Evolutionary conservation across 805 yeast genomes (phyloP).

Genomic region (Brettanomyces naardenensis): DNA sequence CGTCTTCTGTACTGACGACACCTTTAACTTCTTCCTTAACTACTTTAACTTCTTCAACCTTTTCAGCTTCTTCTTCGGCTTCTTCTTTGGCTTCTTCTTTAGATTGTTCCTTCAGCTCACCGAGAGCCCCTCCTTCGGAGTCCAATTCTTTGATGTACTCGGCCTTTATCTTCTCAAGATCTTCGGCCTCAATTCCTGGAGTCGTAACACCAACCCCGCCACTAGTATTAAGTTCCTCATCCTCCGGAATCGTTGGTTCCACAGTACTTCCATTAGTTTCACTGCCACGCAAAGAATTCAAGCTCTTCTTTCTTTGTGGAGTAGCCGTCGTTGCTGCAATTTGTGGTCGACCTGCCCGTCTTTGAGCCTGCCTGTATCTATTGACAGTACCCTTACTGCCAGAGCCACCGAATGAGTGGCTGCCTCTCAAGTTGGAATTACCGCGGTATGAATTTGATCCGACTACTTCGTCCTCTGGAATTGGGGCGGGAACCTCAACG

Average conservation of each 20-base stretch:
- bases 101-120: not conserved
- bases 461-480: conserved; percentile 1
- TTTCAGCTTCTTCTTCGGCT: no score
- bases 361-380: no score
- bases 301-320: not conserved
- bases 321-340: no score
- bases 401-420: not conserved
- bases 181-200: conserved; percentile 1
- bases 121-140: no score
- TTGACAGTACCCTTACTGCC: no score
- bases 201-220: not conserved
- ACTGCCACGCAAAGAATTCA: not conserved
- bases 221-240: not conserved
- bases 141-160: conserved; percentile 21
- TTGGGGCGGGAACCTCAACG: conserved; percentile 53
- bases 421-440: not conserved
- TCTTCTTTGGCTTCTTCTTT: no score
- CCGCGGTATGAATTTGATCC: not conserved
- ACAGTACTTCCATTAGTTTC: not conserved
- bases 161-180: conserved; percentile 19
- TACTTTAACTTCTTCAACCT: no score
- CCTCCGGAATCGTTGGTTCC: not conserved
- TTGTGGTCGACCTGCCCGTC: no score
- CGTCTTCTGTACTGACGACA: conserved; percentile 1
- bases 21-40: conserved; percentile 3